A percentile compares a stretch with the other conserved stretches of the same genome.
These are phyloP conservation scores for Yamadazyma buinensis DNA, from an alignment of 1,139 yeast genomes.

Conservation along the genomic window DNA sequence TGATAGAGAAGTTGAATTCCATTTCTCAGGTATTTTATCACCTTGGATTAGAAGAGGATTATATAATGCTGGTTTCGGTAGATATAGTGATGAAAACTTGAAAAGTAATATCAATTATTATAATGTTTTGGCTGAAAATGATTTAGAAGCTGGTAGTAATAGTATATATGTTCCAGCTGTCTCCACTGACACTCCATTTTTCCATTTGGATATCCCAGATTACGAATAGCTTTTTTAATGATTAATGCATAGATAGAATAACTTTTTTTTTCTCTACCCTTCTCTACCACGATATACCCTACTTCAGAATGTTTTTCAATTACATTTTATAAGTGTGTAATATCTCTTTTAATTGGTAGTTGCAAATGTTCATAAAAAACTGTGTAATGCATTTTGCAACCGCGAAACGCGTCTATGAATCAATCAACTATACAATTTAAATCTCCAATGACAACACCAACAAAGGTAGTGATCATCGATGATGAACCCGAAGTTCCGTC, in stretches of 20 bases:
- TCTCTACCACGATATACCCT: neutral
- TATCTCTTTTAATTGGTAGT: too few relatives aligned
- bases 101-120: slow-evolving; percentile 40
- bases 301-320: too few relatives aligned
- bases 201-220: slow-evolving; percentile 85
- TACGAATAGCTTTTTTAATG: slow-evolving; percentile 29
- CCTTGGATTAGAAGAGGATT: slow-evolving; percentile 86
- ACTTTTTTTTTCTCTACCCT: neutral
- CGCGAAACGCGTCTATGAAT: neutral
- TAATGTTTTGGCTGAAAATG: slow-evolving; percentile 35
- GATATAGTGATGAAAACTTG: slow-evolving; percentile 41
- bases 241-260: neutral
- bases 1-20: slow-evolving; percentile 83
- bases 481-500: neutral
- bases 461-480: neutral
- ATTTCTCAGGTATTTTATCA: slow-evolving; percentile 78
- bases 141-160: slow-evolving; percentile 27
- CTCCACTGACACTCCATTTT: slow-evolving; percentile 75
- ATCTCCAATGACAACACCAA: slow-evolving; percentile 7
- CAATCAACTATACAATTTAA: slow-evolving; percentile 1
- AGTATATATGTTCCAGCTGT: slow-evolving; percentile 51
- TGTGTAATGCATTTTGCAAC: too few relatives aligned
- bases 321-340: too few relatives aligned
- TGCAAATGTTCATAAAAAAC: too few relatives aligned
- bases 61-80: slow-evolving; percentile 76